phyloP scores from a whole-genome alignment of 2,329 filamentous ascomycete species.

The Paecilomyces fulvus region DNA sequence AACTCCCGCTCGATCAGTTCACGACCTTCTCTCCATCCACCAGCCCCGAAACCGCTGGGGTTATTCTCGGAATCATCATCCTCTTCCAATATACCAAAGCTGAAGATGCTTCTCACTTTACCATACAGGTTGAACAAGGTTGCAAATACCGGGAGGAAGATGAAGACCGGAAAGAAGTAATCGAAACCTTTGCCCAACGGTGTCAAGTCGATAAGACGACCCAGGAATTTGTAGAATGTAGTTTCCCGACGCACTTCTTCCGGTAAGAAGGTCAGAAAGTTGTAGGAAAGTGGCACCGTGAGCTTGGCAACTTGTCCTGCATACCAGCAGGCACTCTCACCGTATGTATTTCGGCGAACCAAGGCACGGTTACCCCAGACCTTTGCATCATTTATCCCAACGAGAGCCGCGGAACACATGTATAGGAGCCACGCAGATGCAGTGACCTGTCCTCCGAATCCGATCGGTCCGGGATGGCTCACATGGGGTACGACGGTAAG shows the following conservation, averaged over 20 bases:
- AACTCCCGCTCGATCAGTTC: slow-evolving; percentile 84
- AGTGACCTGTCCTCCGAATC: slow-evolving; percentile 76
- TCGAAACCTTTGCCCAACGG: slow-evolving; percentile 77
- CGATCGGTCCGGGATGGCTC: slow-evolving; percentile 64
- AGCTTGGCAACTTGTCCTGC: slow-evolving; percentile 85
- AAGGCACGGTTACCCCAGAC: slow-evolving; percentile 96
- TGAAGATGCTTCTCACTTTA: slow-evolving; percentile 64
- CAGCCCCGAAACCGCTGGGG: slow-evolving; percentile 60
- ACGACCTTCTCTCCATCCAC: slow-evolving; percentile 84
- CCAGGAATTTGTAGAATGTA: slow-evolving; percentile 80
- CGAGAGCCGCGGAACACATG: slow-evolving; percentile 86
- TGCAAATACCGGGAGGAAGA: slow-evolving; percentile 76
- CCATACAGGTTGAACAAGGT: slow-evolving; percentile 87
- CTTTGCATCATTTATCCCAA: slow-evolving; percentile 82
- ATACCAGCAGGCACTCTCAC: slow-evolving; percentile 94
- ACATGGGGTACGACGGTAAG: slow-evolving; percentile 58
- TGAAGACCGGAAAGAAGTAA: slow-evolving; percentile 77
- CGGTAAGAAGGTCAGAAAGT: slow-evolving; percentile 87
- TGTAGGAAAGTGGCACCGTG: slow-evolving; percentile 88
- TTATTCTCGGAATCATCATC: slow-evolving; percentile 57
- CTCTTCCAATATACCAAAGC: slow-evolving; percentile 70
- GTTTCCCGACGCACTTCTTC: slow-evolving; percentile 64
- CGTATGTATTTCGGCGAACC: slow-evolving; percentile 81
- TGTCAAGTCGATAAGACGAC: slow-evolving; percentile 73
- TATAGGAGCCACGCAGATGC: slow-evolving; percentile 87